Base-by-base conservation (phyloP, 179 eudicot species). In the Beta lomatogona region DNA sequence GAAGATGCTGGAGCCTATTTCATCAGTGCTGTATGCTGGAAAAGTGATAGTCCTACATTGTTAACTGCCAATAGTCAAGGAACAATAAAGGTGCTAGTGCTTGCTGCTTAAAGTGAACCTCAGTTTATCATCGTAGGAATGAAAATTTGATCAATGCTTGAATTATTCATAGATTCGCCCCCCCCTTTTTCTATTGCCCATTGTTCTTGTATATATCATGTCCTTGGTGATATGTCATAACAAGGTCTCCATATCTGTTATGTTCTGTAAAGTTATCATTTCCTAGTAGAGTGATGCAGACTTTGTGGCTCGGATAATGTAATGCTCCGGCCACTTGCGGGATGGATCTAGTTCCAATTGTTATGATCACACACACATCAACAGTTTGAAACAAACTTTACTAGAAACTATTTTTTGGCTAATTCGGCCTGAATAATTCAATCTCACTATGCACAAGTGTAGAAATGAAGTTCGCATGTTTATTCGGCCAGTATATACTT, bases 11-110 rank as follows among this genome's bases (percentile, higher is more conserved):
- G 90, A n/a, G 87, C 96, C 18, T 86, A 89, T 79, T 93, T 93
- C 87, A 93, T 93, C 22, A 93, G 97, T 76, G 93, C 96, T 5
- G 97, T 93, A 36, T 92, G 96, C 83, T 93, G 96, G 97, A 92
- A 90, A 87, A 89, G 90, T 60, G 90, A 90, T 57, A 90, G 96
- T 74, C 93, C 93, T 50, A 93, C 94, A 12, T 80, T 93, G 86
- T 80, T 93, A 77, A 91, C 93, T 72, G 97, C 96, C 61, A 93
- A 93, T 83, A 93, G 97, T 75, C 95, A 87, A 82, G 97, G 97
- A 80, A 92, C 92, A 19, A 93, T 93, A 44, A 93, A 93, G 78
- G 93, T 92, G 76, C 86, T 93, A 52, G 93, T 88, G 41, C 91
- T 93, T 14, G 94, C 96, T 65, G 88, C 93, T 77, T 93, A 57